Conservation (phyloP, 176 grass and related monocot genomes). For the Alloteropsis semialata region DNA sequence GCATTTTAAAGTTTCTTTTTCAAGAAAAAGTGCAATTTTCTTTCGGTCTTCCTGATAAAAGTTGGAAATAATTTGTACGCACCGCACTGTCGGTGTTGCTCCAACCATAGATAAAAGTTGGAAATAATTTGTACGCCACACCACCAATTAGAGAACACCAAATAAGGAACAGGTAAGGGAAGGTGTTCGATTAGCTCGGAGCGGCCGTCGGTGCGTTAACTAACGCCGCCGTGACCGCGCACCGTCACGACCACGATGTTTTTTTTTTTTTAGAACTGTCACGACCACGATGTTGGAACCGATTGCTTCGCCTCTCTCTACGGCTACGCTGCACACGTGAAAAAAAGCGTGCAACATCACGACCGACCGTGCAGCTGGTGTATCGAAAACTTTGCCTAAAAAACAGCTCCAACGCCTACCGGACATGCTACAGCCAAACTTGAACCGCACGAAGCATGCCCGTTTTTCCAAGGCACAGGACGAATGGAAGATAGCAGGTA, state of each 20-base stretch:
- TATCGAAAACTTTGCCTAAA: too few relatives aligned
- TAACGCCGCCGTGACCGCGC: constrained; percentile 1
- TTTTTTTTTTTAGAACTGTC: too few relatives aligned
- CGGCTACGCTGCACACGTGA: not conserved
- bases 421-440: too few relatives aligned
- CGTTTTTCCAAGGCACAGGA: not conserved
- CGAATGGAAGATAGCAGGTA: not conserved
- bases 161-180: not conserved
- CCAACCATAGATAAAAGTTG: not conserved
- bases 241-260: not conserved
- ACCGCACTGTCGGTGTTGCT: not conserved
- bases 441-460: not conserved
- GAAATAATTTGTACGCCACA: not conserved
- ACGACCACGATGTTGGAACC: not conserved
- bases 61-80: not conserved
- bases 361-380: too few relatives aligned
- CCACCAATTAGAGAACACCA: not conserved
- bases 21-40: not conserved
- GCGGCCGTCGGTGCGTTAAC: not conserved
- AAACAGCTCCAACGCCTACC: too few relatives aligned
- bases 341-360: not conserved
- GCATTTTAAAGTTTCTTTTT: not conserved
- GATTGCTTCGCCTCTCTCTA: not conserved
- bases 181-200: not conserved
- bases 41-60: not conserved